These are phyloP conservation scores for Gaultheria prostrata DNA, from an alignment of 148 eudicot species.

Conservation along the genomic window DNA sequence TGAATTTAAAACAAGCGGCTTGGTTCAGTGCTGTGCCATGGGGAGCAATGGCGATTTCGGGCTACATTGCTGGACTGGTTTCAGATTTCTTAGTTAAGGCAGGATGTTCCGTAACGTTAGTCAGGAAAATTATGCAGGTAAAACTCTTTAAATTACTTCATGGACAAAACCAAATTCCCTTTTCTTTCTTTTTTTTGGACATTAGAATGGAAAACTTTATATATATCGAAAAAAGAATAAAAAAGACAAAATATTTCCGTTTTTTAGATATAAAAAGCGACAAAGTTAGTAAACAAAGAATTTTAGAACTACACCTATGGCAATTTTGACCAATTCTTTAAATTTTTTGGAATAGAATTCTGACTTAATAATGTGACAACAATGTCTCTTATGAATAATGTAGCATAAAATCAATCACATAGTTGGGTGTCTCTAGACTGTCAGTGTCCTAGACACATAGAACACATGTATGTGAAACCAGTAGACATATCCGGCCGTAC, in stretches of 20 bases:
- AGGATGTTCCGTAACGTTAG: conserved; percentile 60
- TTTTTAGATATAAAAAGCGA: too few species aligned
- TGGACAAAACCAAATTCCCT: neutral
- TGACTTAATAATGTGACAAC: neutral
- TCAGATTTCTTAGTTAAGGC: conserved; percentile 72
- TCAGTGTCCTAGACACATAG: too few species aligned
- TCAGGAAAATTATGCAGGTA: conserved; percentile 95
- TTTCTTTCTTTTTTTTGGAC: neutral
- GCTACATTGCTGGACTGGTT: conserved; percentile 73
- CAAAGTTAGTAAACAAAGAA: too few species aligned
- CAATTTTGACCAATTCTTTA: neutral
- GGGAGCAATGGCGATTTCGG: conserved; percentile 94
- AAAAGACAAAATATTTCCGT: too few species aligned
- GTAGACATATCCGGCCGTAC: neutral
- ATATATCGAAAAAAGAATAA: neutral
- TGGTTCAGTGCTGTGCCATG: conserved; percentile 99
- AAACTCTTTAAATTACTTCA: neutral
- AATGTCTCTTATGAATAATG: too few species aligned
- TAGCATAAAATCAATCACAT: too few species aligned
- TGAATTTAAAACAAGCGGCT: conserved; percentile 89
- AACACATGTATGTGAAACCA: neutral
- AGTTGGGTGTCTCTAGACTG: too few species aligned
- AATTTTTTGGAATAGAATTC: neutral
- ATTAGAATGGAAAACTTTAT: neutral
- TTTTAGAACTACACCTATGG: too few species aligned